phyloP scores from a whole-genome alignment of 495 filamentous ascomycete species.

The Astrothelium macrocarpum region DNA sequence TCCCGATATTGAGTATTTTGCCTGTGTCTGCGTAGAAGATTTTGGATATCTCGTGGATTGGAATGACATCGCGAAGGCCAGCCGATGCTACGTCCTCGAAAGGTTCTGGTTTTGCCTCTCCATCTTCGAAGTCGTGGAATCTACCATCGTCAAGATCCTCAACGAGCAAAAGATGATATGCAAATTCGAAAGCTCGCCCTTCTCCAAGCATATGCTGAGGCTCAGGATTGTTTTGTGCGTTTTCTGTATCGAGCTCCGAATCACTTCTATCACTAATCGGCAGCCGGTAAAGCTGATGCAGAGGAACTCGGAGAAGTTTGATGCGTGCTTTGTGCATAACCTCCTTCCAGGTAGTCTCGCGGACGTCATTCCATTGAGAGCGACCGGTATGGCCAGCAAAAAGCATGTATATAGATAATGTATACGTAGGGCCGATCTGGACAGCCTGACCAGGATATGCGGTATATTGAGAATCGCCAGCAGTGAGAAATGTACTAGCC shows the following conservation, averaged over 20 bases:
- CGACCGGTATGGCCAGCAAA: conserved; percentile 67
- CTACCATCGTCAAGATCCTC: conserved; percentile 92
- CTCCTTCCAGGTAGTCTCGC: conserved; percentile 91
- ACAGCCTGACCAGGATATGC: conserved; percentile 52
- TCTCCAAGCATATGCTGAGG: conserved; percentile 37
- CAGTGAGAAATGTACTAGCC: conserved; percentile 83
- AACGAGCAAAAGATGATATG: conserved; percentile 79
- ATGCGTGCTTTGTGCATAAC: conserved; percentile 90
- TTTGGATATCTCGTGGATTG: conserved; percentile 85
- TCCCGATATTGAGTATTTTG: conserved; percentile 81
- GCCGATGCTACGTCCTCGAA: conserved; percentile 65
- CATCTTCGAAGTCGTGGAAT: conserved; percentile 70
- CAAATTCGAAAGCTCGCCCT: conserved; percentile 57
- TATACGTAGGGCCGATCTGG: conserved; percentile 84
- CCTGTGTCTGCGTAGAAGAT: conserved; percentile 98
- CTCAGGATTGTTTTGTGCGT: neutral
- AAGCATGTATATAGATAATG: conserved; percentile 90
- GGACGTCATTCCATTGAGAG: conserved; percentile 50
- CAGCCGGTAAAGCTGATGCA: conserved; percentile 33
- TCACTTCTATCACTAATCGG: conserved; percentile 13
- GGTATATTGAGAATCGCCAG: conserved; percentile 77
- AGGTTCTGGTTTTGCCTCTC: conserved; percentile 45
- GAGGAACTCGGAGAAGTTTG: conserved; percentile 54
- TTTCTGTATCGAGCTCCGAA: conserved; percentile 4
- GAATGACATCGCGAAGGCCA: conserved; percentile 74